Percentiles rank a stretch among this genome's conserved stretches.
Conservation (phyloP, 257 asterid species). For the Schizonepeta tenuifolia region DNA sequence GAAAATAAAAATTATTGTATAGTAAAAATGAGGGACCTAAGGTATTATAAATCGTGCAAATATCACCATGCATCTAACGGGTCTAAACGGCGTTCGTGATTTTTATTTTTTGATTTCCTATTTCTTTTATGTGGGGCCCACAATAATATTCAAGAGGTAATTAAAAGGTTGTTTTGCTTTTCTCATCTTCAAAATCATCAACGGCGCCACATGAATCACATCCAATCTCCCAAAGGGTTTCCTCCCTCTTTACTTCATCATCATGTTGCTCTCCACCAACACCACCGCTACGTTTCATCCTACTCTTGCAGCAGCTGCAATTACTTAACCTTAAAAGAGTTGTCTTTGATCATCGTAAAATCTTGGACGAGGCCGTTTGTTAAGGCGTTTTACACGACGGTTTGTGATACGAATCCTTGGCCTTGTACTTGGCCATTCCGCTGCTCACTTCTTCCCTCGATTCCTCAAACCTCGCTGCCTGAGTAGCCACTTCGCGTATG, state of each 20-base stretch:
- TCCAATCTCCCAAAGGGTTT: slow-evolving; percentile 11
- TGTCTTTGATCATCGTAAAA: neutral
- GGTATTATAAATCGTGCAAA: no score
- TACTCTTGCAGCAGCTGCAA: slow-evolving; percentile 18
- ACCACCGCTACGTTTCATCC: slow-evolving; percentile 27
- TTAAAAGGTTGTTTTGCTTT: no score
- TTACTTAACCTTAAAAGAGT: slow-evolving; percentile 20
- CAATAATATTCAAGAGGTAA: no score
- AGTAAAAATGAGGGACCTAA: no score
- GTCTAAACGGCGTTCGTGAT: no score
- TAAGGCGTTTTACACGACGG: neutral
- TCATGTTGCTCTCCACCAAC: slow-evolving; percentile 11
- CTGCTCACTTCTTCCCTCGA: neutral
- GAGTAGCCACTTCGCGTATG: neutral
- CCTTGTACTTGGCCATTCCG: neutral
- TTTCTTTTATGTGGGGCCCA: no score
- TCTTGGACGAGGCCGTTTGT: neutral
- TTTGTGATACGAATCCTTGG: neutral
- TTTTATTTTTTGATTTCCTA: no score
- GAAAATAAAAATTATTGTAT: no score
- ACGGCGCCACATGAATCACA: slow-evolving; percentile 2
- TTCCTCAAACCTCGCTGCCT: neutral
- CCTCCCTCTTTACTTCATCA: slow-evolving; percentile 1
- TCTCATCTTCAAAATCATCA: slow-evolving; percentile 15
- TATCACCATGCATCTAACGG: no score